Percentiles rank a stretch among this genome's conserved stretches.
phyloP scores from a whole-genome alignment of 2,329 filamentous ascomycete species.

The Juglanconis juglandina region DNA sequence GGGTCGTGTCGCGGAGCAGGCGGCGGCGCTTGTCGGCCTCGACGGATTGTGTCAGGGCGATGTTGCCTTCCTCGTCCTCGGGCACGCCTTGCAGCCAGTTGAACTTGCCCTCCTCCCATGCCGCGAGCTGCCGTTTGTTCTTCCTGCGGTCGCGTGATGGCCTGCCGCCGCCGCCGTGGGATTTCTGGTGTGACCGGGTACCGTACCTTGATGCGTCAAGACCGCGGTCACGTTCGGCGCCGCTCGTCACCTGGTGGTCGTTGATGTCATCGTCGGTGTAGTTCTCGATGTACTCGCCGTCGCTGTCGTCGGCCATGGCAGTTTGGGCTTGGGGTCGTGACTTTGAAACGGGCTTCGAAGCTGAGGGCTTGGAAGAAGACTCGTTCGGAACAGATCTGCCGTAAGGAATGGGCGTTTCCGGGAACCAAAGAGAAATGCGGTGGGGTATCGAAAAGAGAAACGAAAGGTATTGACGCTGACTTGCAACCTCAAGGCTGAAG shows the following conservation, averaged over 20 bases:
- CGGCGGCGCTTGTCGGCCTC: conserved; percentile 80
- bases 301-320: conserved; percentile 59
- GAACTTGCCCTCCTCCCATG: conserved; percentile 65
- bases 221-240: conserved; percentile 18
- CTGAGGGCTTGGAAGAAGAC: not conserved
- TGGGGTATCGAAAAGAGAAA: too few relatives aligned
- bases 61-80: conserved; percentile 74
- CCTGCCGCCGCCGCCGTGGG: conserved; percentile 17
- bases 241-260: conserved; percentile 43
- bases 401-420: not conserved
- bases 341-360: not conserved
- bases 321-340: too few relatives aligned
- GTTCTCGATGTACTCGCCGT: conserved; percentile 66
- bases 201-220: conserved; percentile 18
- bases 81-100: conserved; percentile 65
- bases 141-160: conserved; percentile 30
- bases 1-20: conserved; percentile 87
- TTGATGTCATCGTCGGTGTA: conserved; percentile 64
- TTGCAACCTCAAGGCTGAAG: not conserved
- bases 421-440: too few relatives aligned
- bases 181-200: conserved; percentile 21
- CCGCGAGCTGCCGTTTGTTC: conserved; percentile 42
- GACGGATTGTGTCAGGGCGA: conserved; percentile 70
- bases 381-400: not conserved
- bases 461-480: too few relatives aligned